These are phyloP conservation scores for Penicillium robsamsonii DNA, from an alignment of 495 filamentous ascomycete genomes.

Conservation along the genomic window DNA sequence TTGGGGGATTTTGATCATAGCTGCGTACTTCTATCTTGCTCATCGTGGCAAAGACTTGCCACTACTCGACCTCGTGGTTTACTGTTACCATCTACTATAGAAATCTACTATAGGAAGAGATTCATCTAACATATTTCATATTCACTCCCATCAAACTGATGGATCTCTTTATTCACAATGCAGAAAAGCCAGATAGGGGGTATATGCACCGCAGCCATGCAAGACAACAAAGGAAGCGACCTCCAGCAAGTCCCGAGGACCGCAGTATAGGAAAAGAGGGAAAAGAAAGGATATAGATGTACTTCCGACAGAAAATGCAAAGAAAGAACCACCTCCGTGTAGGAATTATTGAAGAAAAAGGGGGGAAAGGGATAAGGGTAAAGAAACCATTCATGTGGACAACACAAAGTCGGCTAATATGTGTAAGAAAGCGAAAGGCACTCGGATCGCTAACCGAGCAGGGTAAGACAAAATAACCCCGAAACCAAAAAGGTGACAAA, in stretches of 20 bases:
- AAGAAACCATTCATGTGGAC: conserved; percentile 21
- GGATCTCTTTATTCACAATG: conserved; percentile 31
- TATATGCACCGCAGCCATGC: conserved; percentile 42
- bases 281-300: conserved; percentile 12
- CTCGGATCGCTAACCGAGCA: conserved; percentile 21
- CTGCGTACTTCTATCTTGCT: not conserved
- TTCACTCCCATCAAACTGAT: conserved; percentile 13
- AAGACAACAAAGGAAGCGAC: conserved; percentile 33
- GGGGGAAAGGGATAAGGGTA: conserved; percentile 19
- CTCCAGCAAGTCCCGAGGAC: conserved; percentile 14
- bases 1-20: not conserved
- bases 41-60: not conserved
- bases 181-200: conserved; percentile 39
- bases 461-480: conserved; percentile 6
- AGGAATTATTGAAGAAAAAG: conserved; percentile 18
- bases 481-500: conserved; percentile 15
- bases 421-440: conserved; percentile 27
- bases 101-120: not conserved
- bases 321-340: conserved; percentile 23
- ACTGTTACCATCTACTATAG: not conserved
- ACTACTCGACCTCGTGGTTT: not conserved
- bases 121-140: conserved; percentile 11
- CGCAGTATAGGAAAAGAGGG: not conserved
- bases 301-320: conserved; percentile 26
- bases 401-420: conserved; percentile 27